Evolutionary conservation across 345 rosid species (phyloP), one percentile per base, ranked within the genome.

Genomic region (Eutrema japonicum): DNA sequence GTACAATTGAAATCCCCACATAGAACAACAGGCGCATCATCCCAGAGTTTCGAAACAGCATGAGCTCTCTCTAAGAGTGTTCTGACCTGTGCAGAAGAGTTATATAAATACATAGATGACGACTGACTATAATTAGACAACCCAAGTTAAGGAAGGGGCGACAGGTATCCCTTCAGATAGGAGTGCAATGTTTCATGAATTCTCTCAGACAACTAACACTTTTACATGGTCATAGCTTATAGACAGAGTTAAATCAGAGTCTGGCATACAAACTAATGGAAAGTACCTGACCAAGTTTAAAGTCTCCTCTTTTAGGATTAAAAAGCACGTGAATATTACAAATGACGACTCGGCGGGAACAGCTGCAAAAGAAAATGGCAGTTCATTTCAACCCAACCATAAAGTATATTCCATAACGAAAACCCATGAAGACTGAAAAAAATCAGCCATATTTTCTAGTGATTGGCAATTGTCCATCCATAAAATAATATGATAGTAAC

Each of bases 1-100:
- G 96, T 94, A 73, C 93, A 89, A 74, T 94, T 94, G 76, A 92
- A 89, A 79, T 94, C 98, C 60, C 97, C 97, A 82, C 98, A 91
- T 58, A 94, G 82, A 85, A 94, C 90, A 77, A 91, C 85, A 56
- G 97, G 96, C 14, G 96, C 91, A 87, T 84, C 80, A 74, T 88
- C 81, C 98, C 97, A 94, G 47, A 72, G 67, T 81, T 80, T 84
- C 32, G 98, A 89, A 72, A 88, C 89, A 56, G 85, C 83, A 79
- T 88, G 80, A 61, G 98, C 93, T 82, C 70, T 84, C 54, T 88
- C 93, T 35, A 92, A 75, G 63, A 94, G 92, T 65, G 64, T 82
- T 83, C 97, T 86, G 55, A 91, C 87, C 98, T 94, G 83, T 76
- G 71, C 49, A 58, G 58, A 16, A 64, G 41, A 70, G 61, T 18